Evolutionary conservation across 2,329 filamentous ascomycete genomes (phyloP), one percentile per base, ranked within the genome.

Genomic region (Diaporthe batatas): DNA sequence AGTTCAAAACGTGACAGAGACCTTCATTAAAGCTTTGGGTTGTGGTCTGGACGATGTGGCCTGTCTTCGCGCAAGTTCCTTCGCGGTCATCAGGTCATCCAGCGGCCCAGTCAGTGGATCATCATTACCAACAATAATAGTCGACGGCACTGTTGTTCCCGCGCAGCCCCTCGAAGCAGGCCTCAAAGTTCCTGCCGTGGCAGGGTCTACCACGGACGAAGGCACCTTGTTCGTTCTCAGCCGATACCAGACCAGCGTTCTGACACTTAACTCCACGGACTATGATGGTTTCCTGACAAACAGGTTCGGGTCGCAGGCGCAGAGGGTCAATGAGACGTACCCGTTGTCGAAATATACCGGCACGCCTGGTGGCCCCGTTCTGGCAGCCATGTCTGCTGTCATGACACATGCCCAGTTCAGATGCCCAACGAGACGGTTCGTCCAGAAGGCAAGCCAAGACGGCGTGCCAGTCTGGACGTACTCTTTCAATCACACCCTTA

Each of bases 61-160:
- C 51, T 73, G 71, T 23, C 16, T 73, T 6, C 71, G 57, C 6
- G 42, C 23, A 23, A 57, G 47, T 21, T 47, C 70, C 6, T 12
- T 68, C 47, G 55, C 67, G 6, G 39, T 67, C 36, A 25, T 70
- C 57, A 49, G 51, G 29, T 39, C 67, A 2, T 51, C 57, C 18
- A 44, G 7, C 21, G 23, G 12, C 21, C 36, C 36, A 39, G 65
- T 64, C 29, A 49, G 7, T 0, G 18, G 34, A 10, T 70, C 74
- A 32, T 71, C 74, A 34, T 10, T 71, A 10, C 77, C 75, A 75
- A 71, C 72, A 1, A 64, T 74, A 8, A 36, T 79, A 11, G 34
- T 81, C 18, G 80, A 81, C 67, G 79, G 79, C 3, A 72, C 57
- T 0, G 42, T 77, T 6, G 72, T 81, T 34, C 75, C 76, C 2